phyloP scores from a whole-genome alignment of 1,284 basidiomycete genomes.

The Ceratobasidium sp. region DNA sequence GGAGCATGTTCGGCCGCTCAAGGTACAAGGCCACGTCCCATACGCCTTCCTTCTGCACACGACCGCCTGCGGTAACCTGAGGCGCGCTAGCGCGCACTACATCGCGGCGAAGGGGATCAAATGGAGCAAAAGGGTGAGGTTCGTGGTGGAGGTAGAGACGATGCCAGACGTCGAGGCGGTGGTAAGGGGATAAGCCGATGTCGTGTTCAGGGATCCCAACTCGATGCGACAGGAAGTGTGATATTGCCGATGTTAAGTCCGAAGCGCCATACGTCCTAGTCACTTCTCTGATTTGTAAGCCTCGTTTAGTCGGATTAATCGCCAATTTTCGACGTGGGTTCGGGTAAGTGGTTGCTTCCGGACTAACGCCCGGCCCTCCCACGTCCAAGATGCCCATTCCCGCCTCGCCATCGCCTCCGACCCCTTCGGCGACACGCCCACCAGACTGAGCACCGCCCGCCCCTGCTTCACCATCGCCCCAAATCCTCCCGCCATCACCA shows the following conservation, averaged over 20 bases:
- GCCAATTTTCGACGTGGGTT: background rate
- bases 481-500: background rate
- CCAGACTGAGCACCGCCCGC: too few relatives aligned
- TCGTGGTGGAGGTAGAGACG: constrained; percentile 15
- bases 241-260: background rate
- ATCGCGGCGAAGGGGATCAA: constrained; percentile 6
- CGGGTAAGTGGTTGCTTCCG: background rate
- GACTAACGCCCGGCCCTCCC: background rate
- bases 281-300: background rate
- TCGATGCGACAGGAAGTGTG: background rate
- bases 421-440: too few relatives aligned
- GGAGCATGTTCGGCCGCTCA: background rate
- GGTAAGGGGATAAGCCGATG: background rate
- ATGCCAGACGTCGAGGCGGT: constrained; percentile 14
- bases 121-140: constrained; percentile 16
- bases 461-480: too few relatives aligned
- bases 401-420: too few relatives aligned
- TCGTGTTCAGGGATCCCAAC: background rate
- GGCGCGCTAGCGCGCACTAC: constrained; percentile 11
- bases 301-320: background rate
- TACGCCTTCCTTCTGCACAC: background rate
- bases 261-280: background rate
- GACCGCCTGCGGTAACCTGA: background rate
- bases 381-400: background rate
- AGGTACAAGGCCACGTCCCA: constrained; percentile 14